Evolutionary conservation across 805 yeast genomes (phyloP).

Genomic region (Metschnikowia lunata): DNA sequence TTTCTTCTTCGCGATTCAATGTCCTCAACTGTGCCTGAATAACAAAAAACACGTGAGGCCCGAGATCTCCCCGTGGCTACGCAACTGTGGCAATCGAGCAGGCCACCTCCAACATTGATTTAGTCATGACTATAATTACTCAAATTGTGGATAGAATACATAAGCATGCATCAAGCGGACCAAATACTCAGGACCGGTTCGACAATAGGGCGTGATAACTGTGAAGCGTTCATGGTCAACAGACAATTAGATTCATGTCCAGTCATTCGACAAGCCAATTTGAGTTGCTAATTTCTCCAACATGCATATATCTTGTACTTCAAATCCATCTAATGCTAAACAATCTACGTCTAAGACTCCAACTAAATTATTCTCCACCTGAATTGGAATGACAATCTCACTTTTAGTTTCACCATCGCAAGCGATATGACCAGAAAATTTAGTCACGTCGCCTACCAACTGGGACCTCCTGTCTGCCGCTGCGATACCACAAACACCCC

Average conservation of each 20-base stretch:
- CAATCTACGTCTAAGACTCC: conserved; percentile 93
- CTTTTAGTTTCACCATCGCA: conserved; percentile 94
- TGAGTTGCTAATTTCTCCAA: conserved; percentile 55
- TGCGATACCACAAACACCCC: conserved; percentile 91
- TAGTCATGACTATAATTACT: too few relatives aligned
- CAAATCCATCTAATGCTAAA: conserved; percentile 59
- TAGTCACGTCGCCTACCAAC: conserved; percentile 69
- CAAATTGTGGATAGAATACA: too few relatives aligned
- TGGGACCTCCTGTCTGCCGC: conserved; percentile 59
- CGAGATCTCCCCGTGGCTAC: too few relatives aligned
- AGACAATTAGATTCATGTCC: conserved; percentile 5
- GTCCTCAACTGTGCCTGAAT: too few relatives aligned
- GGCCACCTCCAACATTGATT: too few relatives aligned
- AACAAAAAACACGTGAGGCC: too few relatives aligned
- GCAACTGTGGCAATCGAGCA: too few relatives aligned
- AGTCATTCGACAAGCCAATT: conserved; percentile 7
- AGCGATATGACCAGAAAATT: conserved; percentile 90
- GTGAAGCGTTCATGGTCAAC: too few relatives aligned
- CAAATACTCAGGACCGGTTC: too few relatives aligned
- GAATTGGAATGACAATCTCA: conserved; percentile 87
- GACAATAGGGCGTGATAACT: too few relatives aligned
- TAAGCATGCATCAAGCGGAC: too few relatives aligned
- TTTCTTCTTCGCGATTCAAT: too few relatives aligned
- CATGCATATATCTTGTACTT: conserved; percentile 50
- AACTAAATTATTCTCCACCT: conserved; percentile 36